Evolutionary conservation across 495 filamentous ascomycete genomes (phyloP).

Genomic region (Amniculicola lignicola): DNA sequence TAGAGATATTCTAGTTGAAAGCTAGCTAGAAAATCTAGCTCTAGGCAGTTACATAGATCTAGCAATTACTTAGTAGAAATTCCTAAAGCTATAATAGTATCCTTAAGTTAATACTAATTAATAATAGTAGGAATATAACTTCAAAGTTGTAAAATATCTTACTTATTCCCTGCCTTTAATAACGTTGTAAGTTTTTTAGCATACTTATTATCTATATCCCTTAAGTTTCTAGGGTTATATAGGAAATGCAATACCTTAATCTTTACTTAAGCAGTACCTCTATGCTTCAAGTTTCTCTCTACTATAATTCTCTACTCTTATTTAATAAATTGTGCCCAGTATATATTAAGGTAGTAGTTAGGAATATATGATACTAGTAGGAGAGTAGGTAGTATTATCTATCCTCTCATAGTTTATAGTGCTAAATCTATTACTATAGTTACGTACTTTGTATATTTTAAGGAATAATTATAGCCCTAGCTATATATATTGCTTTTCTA

Average conservation of each 20-base stretch:
- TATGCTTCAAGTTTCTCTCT: constrained; percentile 6
- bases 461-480: too few species aligned
- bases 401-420: too few species aligned
- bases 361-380: constrained; percentile 5
- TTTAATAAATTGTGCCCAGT: constrained; percentile 6
- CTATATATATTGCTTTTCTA: too few species aligned
- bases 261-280: constrained; percentile 10
- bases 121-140: constrained; percentile 14
- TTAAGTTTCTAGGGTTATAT: constrained; percentile 8
- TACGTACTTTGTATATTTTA: too few species aligned
- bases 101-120: constrained; percentile 10
- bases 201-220: constrained; percentile 12
- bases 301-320: constrained; percentile 2
- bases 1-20: constrained; percentile 5
- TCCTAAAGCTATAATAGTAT: constrained; percentile 8
- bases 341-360: constrained; percentile 1
- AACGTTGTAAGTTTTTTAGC: constrained; percentile 11
- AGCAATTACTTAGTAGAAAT: too few species aligned
- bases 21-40: too few species aligned
- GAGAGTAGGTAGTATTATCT: too few species aligned
- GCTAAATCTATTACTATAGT: too few species aligned
- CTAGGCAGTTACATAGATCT: too few species aligned
- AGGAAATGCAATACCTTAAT: constrained; percentile 11
- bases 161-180: constrained; percentile 9
- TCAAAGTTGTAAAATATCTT: too few species aligned